A percentile compares a stretch with the other conserved stretches of the same genome.
phyloP scores from a whole-genome alignment of 2,329 filamentous ascomycete species.

The Ophiostoma himal-ulmi region DNA sequence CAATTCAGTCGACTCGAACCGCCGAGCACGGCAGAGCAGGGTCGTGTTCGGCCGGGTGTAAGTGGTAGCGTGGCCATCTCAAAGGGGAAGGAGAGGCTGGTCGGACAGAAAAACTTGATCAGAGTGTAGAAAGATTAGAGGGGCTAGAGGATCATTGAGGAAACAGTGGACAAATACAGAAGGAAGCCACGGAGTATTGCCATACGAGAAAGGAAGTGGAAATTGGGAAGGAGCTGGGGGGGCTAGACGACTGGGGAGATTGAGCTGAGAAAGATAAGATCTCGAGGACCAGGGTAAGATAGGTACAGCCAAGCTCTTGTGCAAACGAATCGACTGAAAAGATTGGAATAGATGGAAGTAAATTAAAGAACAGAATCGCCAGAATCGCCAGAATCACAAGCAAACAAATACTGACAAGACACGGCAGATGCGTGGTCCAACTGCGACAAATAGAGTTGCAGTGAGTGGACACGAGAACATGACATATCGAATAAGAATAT shows the following conservation, averaged over 20 bases:
- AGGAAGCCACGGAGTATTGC: not conserved
- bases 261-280: not conserved
- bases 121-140: not conserved
- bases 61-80: slow-evolving; percentile 7
- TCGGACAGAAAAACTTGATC: not conserved
- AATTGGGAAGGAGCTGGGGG: not conserved
- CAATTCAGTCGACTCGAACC: not conserved
- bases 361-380: not conserved
- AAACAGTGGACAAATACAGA: not conserved
- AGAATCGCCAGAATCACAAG: not conserved
- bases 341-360: too few relatives aligned
- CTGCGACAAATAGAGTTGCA: not conserved
- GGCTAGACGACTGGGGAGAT: not conserved
- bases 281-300: not conserved
- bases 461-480: not conserved
- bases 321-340: too few relatives aligned
- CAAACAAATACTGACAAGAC: not conserved
- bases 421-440: not conserved
- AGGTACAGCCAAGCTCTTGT: not conserved
- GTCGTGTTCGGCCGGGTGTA: slow-evolving; percentile 9
- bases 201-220: not conserved
- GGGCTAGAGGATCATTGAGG: not conserved
- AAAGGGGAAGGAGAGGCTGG: slow-evolving; percentile 11
- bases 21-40: not conserved
- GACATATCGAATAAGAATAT: not conserved